phyloP scores from a whole-genome alignment of 2,329 filamentous ascomycete genomes.

The Apiospora kogelbergensis region DNA sequence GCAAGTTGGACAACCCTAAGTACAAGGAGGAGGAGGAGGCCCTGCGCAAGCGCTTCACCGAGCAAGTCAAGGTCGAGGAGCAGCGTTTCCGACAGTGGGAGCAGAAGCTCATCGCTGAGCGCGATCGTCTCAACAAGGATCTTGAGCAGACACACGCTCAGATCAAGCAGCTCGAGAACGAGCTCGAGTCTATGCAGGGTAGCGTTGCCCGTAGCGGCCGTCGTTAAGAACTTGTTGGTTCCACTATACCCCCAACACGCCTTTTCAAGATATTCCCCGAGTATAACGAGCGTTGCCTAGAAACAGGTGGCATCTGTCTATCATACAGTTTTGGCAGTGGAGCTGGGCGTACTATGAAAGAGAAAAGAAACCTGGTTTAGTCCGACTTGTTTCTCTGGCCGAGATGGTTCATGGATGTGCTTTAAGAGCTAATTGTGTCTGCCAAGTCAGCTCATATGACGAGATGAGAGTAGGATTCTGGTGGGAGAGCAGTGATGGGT shows the following conservation, averaged over 20 bases:
- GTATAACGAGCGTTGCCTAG: constrained; percentile 9
- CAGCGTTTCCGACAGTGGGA: constrained; percentile 99
- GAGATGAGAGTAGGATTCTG: constrained; percentile 11
- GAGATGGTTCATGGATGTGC: constrained; percentile 7
- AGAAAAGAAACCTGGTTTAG: background rate
- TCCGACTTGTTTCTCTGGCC: background rate
- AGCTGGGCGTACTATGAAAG: background rate
- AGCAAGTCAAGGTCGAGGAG: constrained; percentile 99
- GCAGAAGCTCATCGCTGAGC: constrained; percentile 98
- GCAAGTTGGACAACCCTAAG: constrained; percentile 99
- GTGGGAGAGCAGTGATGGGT: background rate
- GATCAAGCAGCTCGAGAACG: constrained; percentile 88
- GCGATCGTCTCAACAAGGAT: constrained; percentile 99
- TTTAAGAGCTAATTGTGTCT: constrained; percentile 8
- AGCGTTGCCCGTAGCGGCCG: constrained; percentile 87
- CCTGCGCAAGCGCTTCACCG: constrained; percentile 97
- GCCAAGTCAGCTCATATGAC: constrained; percentile 6
- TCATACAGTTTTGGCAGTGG: background rate
- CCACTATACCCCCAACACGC: constrained; percentile 11
- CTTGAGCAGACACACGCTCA: constrained; percentile 94
- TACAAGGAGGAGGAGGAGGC: constrained; percentile 99
- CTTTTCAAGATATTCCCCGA: background rate
- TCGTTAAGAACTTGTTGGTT: constrained; percentile 56
- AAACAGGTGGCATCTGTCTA: background rate
- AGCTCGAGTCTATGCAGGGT: constrained; percentile 92